Evolutionary conservation across 495 filamentous ascomycete genomes (phyloP), one percentile per base, ranked within the genome.

Genomic region (Trichoderma orchidacearum): DNA sequence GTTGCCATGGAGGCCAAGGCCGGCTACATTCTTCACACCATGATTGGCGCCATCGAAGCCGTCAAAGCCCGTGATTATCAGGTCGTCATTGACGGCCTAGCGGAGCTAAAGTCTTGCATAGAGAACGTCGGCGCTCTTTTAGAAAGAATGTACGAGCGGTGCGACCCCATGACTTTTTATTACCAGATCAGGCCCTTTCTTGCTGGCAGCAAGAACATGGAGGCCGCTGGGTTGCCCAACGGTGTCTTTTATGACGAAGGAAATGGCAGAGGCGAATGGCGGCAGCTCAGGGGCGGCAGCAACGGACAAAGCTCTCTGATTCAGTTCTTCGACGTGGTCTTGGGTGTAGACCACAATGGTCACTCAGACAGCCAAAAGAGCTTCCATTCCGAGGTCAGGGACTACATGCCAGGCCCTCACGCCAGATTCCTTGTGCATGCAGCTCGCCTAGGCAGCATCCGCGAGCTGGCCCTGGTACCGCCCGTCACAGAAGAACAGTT

Each of bases 131-230:
- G 76, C 1, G 62, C 62, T 0, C 64, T 96, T 0, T 72, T 96
- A 0, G 76, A 81, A 41, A 79, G 85, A 18, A 91, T 98, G 87
- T 85, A 96, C 65, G 93, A 97, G 62, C 84, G 82, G 62, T 97
- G 93, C 67, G 89, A 95, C 63, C 90, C 92, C 0, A 84, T 88
- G 61, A 82, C 93, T 55, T 99, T 99, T 72, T 96, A 96, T 68
- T 81, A 95, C 68, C 83, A 83, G 36, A 92, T 99, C 61, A 83
- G 93, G 18, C 94, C 93, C 0, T 97, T 95, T 68, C 79, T 99
- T 3, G 92, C 93, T 7, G 93, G 93, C 5, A 89, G 87, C 65
- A 95, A 95, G 77, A 96, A 96, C 65, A 99, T 99, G 93, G 82
- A 75, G 30, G 89, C 90, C 53, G 93, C 91, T 0, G 93, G 93